A percentile compares a stretch with the other conserved stretches of the same genome.
Evolutionary conservation across 1,284 basidiomycete genomes (phyloP).

Genomic region (Trametes hirsuta): DNA sequence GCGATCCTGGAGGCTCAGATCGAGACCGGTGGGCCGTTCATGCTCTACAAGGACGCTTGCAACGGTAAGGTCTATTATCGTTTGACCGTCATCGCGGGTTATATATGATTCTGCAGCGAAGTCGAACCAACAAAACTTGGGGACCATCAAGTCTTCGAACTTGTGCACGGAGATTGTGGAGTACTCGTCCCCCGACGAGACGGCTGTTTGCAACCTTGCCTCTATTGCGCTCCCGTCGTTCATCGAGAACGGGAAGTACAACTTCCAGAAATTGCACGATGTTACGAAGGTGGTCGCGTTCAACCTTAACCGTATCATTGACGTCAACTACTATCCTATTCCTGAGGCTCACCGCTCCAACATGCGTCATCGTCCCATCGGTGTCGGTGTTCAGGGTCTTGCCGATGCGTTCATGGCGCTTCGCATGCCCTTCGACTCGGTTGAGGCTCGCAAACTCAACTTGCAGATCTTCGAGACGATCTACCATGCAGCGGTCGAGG

Average conservation of each 20-base stretch:
- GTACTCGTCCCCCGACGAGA: constrained; percentile 97
- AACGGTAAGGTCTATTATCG: constrained; percentile 60
- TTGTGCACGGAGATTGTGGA: constrained; percentile 99
- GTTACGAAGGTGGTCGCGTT: constrained; percentile 91
- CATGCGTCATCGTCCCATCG: constrained; percentile 98
- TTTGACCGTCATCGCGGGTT: neutral
- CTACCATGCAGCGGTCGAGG: constrained; percentile 94
- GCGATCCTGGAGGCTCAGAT: constrained; percentile 97
- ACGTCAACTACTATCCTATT: constrained; percentile 94
- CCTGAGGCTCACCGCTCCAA: constrained; percentile 91
- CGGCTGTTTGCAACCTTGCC: constrained; percentile 98
- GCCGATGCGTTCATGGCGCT: constrained; percentile 99
- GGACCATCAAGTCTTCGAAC: constrained; percentile 99
- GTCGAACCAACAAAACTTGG: constrained; percentile 98
- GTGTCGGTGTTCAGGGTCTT: constrained; percentile 97
- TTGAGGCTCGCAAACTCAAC: constrained; percentile 88
- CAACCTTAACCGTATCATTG: constrained; percentile 96
- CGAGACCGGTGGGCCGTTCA: constrained; percentile 98
- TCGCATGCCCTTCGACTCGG: constrained; percentile 94
- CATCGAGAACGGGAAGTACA: constrained; percentile 76
- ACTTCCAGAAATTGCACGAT: constrained; percentile 95
- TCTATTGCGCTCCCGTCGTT: constrained; percentile 94
- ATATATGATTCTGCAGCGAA: constrained; percentile 58
- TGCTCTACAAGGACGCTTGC: constrained; percentile 95
- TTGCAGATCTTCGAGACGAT: constrained; percentile 99